Conservation (phyloP, 2,329 filamentous ascomycete genomes). For the Spiromastix sp. region DNA sequence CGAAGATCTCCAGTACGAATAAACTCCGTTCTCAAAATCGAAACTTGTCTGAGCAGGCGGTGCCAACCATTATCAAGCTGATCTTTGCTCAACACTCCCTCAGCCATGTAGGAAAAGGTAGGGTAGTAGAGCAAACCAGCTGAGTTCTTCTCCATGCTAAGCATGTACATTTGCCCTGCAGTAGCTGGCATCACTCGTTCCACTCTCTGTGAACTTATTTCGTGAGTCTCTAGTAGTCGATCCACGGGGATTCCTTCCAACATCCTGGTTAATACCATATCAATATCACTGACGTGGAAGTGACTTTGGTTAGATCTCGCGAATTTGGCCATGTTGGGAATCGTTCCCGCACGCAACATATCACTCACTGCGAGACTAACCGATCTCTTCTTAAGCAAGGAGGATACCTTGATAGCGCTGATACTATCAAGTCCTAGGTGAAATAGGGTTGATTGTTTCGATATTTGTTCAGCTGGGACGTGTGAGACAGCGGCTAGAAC, state of each 20-base stretch:
- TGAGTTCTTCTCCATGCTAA: slow-evolving; percentile 63
- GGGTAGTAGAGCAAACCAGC: slow-evolving; percentile 61
- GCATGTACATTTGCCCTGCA: slow-evolving; percentile 70
- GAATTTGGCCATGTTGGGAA: slow-evolving; percentile 51
- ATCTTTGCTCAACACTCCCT: slow-evolving; percentile 26
- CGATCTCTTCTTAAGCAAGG: slow-evolving; percentile 50
- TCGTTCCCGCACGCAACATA: slow-evolving; percentile 55
- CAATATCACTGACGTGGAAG: slow-evolving; percentile 12
- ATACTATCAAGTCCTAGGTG: slow-evolving; percentile 87
- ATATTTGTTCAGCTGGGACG: slow-evolving; percentile 48
- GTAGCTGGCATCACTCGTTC: slow-evolving; percentile 57
- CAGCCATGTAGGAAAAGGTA: slow-evolving; percentile 53
- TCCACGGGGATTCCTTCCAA: slow-evolving; percentile 31
- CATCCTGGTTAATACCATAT: slow-evolving; percentile 15
- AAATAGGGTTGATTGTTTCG: slow-evolving; percentile 57
- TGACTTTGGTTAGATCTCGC: slow-evolving; percentile 15
- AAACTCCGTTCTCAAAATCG: slow-evolving; percentile 62
- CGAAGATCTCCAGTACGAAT: slow-evolving; percentile 38
- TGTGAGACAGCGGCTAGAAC: slow-evolving; percentile 49
- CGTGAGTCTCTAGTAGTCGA: slow-evolving; percentile 28
- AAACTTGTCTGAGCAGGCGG: slow-evolving; percentile 41
- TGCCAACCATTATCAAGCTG: slow-evolving; percentile 52
- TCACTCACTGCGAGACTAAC: slow-evolving; percentile 59
- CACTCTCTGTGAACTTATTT: slow-evolving; percentile 37
- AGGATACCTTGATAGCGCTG: slow-evolving; percentile 73